These are phyloP conservation scores for Aspergillus asperescens DNA, from an alignment of 495 filamentous ascomycete genomes.

Conservation along the genomic window DNA sequence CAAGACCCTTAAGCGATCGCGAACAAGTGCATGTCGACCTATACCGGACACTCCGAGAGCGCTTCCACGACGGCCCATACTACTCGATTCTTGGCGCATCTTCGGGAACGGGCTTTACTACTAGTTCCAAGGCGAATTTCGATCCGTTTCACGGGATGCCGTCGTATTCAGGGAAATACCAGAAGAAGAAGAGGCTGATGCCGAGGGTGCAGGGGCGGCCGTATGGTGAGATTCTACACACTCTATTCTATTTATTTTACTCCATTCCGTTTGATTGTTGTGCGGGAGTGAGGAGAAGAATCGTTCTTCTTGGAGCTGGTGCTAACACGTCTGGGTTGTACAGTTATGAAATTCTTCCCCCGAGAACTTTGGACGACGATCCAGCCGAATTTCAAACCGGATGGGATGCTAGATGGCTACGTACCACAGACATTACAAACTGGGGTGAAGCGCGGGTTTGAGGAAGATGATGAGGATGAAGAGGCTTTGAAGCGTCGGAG, in stretches of 20 bases:
- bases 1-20: constrained; percentile 26
- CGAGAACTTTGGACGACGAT: constrained; percentile 50
- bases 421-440: constrained; percentile 14
- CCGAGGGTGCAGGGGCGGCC: constrained; percentile 46
- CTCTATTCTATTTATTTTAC: too few relatives aligned
- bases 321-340: background rate
- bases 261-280: too few relatives aligned
- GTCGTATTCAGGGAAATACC: constrained; percentile 52
- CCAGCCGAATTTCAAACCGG: constrained; percentile 42
- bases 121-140: constrained; percentile 32
- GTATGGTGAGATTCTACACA: constrained; percentile 47
- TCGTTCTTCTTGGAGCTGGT: too few relatives aligned
- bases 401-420: constrained; percentile 32
- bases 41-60: constrained; percentile 46
- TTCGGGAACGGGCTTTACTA: constrained; percentile 35
- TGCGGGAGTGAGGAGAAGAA: too few relatives aligned
- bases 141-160: constrained; percentile 59
- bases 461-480: constrained; percentile 43
- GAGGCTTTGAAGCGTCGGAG: constrained; percentile 28
- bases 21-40: constrained; percentile 40
- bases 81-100: constrained; percentile 51
- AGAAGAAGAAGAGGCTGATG: constrained; percentile 47
- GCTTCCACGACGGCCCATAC: constrained; percentile 51
- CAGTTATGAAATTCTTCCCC: constrained; percentile 54
- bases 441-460: constrained; percentile 39